These are phyloP conservation scores for Rutidosis leptorrhynchoides DNA, from an alignment of 129 eudicot genomes.

Conservation along the genomic window DNA sequence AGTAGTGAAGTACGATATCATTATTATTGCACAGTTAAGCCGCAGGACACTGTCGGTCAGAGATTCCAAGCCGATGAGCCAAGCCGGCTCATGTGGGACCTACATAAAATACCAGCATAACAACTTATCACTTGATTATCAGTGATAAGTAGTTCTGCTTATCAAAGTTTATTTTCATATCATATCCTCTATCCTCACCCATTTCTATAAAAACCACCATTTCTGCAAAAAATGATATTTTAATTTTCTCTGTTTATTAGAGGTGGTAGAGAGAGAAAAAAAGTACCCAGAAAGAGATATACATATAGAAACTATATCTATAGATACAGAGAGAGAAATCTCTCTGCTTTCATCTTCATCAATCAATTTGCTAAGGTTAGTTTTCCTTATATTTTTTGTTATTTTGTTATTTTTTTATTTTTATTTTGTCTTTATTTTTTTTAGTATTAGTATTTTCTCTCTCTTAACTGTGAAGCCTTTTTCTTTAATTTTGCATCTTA, in stretches of 20 bases:
- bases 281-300: background rate
- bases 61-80: conserved; percentile 52
- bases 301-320: too few relatives aligned
- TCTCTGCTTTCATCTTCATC: background rate
- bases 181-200: background rate
- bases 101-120: fast-evolving
- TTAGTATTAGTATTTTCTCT: background rate
- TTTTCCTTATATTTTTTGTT: too few relatives aligned
- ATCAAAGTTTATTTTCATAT: conserved; percentile 28
- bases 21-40: conserved; percentile 26
- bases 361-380: background rate
- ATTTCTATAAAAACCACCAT: background rate
- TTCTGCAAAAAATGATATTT: background rate
- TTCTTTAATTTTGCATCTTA: conserved; percentile 43
- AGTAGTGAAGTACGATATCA: conserved; percentile 14
- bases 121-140: conserved; percentile 21
- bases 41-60: conserved; percentile 48
- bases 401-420: too few relatives aligned
- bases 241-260: background rate
- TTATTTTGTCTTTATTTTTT: too few relatives aligned
- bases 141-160: conserved; percentile 11
- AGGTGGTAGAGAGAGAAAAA: background rate
- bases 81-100: conserved; percentile 54
- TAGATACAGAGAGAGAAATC: background rate
- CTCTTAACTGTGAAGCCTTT: conserved; percentile 11